Evolutionary conservation across 2,329 filamentous ascomycete species (phyloP), one percentile per base, ranked within the genome.

Genomic region (Hortaea sp.): DNA sequence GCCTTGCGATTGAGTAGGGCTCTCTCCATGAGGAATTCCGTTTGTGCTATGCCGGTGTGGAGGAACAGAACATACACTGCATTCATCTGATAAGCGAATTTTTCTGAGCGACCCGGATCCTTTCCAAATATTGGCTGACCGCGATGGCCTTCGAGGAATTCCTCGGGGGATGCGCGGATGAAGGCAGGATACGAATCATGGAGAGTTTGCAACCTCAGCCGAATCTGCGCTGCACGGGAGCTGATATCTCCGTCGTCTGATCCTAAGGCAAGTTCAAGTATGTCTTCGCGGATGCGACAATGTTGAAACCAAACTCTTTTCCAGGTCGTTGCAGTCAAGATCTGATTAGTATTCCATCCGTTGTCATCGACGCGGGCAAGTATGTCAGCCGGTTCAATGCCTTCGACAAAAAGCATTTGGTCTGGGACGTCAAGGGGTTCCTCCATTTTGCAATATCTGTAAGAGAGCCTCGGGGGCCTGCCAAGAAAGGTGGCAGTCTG

Each of bases 11-110:
- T 76, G 20, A 75, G 65, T 6, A 81, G 61, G 0, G 81, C 67
- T 11, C 79, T 67, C 46, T 81, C 74, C 5, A 80, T 63, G 7
- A 82, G 70, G 47, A 82, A 80, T 2, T 76, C 64, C 35, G 79
- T 80, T 38, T 79, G 73, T 0, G 79, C 60, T 40, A 76, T 70
- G 2, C 60, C 60, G 1, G 53, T 49, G 38, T 63, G 58, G 3
- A 62, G 55, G 41, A 57, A 60, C 1, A 64, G 48, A 1, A 79
- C 57, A 10, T 75, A 66, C 2, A 72, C 63, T 5, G 65, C 63
- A 43, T 73, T 74, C 0, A 75, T 49, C 0, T 59, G 55, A 0
- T 53, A 50, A 41, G 49, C 53, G 9, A 45, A 41, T 30, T 50
- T 53, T 20, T 56, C 54, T 4, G 37, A 41, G 4, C 44, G 37